phyloP scores from a whole-genome alignment of 176 grass and related monocot species.

The Oryza meridionalis region DNA sequence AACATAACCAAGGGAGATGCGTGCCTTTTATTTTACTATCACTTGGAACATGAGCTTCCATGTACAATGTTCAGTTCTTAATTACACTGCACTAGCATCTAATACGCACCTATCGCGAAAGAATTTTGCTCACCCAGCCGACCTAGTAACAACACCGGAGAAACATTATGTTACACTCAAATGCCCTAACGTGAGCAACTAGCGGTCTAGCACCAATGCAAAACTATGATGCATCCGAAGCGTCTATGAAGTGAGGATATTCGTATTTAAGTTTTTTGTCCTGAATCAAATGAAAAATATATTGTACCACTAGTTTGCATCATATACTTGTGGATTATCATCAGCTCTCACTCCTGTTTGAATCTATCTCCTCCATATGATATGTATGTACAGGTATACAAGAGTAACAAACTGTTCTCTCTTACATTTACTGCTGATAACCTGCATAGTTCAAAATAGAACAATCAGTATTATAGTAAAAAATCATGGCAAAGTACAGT shows the following conservation, averaged over 20 bases:
- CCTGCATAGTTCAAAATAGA: slow-evolving; percentile 28
- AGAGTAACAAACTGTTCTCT: slow-evolving; percentile 29
- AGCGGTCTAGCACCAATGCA: not conserved
- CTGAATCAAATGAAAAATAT: slow-evolving; percentile 30
- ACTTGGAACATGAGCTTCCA: slow-evolving; percentile 19
- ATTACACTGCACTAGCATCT: slow-evolving; percentile 37
- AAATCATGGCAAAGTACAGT: slow-evolving; percentile 25
- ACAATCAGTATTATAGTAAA: slow-evolving; percentile 19
- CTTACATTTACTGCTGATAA: slow-evolving; percentile 33
- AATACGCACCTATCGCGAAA: slow-evolving; percentile 42
- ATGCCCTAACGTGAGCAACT: slow-evolving; percentile 23
- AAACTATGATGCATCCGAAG: not conserved
- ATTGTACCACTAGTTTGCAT: not conserved
- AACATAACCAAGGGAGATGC: not conserved
- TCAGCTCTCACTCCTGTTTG: slow-evolving; percentile 16
- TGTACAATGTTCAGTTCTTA: slow-evolving; percentile 36
- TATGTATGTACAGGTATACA: slow-evolving; percentile 53
- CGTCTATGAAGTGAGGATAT: slow-evolving; percentile 15
- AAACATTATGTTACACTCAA: slow-evolving; percentile 43
- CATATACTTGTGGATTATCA: slow-evolving; percentile 27
- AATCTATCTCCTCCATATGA: slow-evolving; percentile 38
- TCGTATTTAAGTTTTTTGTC: not conserved
- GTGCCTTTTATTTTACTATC: slow-evolving; percentile 12
- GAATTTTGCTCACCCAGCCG: slow-evolving; percentile 19
- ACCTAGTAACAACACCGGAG: slow-evolving; percentile 13